Evolutionary conservation across 805 yeast genomes (phyloP).

Genomic region (Clavispora carvajalis): DNA sequence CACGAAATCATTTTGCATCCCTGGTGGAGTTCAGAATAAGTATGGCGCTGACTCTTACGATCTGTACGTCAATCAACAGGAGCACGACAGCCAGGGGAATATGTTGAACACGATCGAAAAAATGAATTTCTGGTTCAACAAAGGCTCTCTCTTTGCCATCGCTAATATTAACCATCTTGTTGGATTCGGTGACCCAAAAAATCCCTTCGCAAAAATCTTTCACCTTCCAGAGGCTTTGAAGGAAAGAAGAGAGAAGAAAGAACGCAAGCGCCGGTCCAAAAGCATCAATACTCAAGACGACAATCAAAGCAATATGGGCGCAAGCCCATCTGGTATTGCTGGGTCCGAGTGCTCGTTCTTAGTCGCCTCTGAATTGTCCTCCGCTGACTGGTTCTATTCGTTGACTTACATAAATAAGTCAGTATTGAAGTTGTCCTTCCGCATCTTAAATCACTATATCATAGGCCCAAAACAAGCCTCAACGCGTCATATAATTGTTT

Average conservation of each 20-base stretch:
- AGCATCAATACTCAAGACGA: constrained; percentile 3
- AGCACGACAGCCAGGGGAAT: constrained; percentile 21
- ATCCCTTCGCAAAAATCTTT: constrained; percentile 73
- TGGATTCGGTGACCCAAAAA: constrained; percentile 72
- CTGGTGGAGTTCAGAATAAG: constrained; percentile 24
- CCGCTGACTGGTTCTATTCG: constrained; percentile 52
- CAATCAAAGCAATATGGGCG: neutral
- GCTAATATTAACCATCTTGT: constrained; percentile 70
- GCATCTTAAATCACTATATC: constrained; percentile 60
- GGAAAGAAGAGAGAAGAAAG: constrained; percentile 69
- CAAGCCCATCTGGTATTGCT: constrained; percentile 2
- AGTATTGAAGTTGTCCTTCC: constrained; percentile 62
- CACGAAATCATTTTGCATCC: constrained; percentile 36
- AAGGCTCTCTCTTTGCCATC: constrained; percentile 69
- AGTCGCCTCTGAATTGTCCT: constrained; percentile 30
- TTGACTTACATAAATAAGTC: constrained; percentile 55
- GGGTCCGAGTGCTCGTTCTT: constrained; percentile 29
- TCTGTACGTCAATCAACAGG: constrained; percentile 23
- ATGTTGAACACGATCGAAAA: constrained; percentile 35
- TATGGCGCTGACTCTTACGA: constrained; percentile 18
- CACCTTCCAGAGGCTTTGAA: constrained; percentile 66
- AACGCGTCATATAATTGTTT: constrained; percentile 68
- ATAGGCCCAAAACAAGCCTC: constrained; percentile 68
- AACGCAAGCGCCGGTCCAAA: constrained; percentile 47
- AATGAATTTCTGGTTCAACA: constrained; percentile 69